Percentiles rank a stretch among this genome's conserved stretches.
phyloP scores from a whole-genome alignment of 2,329 filamentous ascomycete species.

The Diaporthe sp. region DNA sequence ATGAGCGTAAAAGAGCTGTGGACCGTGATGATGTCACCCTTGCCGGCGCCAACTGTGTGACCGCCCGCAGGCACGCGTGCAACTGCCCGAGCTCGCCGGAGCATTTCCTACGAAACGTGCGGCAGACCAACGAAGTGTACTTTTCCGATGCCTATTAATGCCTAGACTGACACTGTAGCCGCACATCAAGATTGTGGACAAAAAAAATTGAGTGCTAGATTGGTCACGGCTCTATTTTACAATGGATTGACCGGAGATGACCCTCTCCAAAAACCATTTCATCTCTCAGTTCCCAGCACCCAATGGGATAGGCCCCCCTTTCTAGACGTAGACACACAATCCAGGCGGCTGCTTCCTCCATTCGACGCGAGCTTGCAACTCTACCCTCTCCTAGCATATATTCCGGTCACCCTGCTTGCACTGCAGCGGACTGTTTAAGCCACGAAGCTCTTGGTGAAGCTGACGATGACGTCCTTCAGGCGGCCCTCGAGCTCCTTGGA shows the following conservation, averaged over 20 bases:
- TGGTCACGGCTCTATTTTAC: slow-evolving; percentile 76
- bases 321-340: slow-evolving; percentile 62
- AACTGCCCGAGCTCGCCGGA: slow-evolving; percentile 9
- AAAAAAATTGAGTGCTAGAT: slow-evolving; percentile 74
- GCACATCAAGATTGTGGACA: slow-evolving; percentile 55
- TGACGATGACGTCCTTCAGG: slow-evolving; percentile 81
- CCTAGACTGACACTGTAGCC: not conserved
- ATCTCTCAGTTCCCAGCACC: slow-evolving; percentile 64
- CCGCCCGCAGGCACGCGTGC: not conserved
- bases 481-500: slow-evolving; percentile 93
- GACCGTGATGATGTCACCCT: slow-evolving; percentile 35
- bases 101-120: not conserved
- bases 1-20: not conserved
- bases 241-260: slow-evolving; percentile 66
- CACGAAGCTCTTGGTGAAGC: slow-evolving; percentile 95
- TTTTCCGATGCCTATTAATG: not conserved
- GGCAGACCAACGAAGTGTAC: not conserved
- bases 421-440: slow-evolving; percentile 60
- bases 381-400: slow-evolving; percentile 42
- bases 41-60: not conserved
- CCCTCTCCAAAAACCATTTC: slow-evolving; percentile 57
- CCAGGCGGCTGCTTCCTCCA: slow-evolving; percentile 62
- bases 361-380: slow-evolving; percentile 50
- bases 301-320: slow-evolving; percentile 57
- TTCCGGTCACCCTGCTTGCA: slow-evolving; percentile 49